These are phyloP conservation scores for Macroventuria anomochaeta DNA, from an alignment of 2,329 filamentous ascomycete species.

Conservation along the genomic window DNA sequence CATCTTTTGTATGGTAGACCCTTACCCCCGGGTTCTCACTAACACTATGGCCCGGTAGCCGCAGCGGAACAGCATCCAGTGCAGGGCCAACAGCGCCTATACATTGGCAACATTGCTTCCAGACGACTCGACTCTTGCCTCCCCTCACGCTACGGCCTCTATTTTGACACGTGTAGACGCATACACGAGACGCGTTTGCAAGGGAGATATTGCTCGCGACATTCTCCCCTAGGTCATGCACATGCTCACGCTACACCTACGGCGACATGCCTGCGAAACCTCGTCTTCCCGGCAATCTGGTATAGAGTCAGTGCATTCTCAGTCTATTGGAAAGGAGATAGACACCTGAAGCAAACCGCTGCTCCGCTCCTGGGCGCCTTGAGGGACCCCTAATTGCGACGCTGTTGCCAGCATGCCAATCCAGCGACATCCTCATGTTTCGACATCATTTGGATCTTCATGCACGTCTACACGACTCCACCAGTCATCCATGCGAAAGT, in stretches of 20 bases:
- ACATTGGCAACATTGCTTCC: neutral
- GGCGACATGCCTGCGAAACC: conserved; percentile 1
- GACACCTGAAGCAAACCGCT: conserved; percentile 17
- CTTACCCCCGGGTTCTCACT: conserved; percentile 12
- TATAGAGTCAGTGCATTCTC: conserved; percentile 13
- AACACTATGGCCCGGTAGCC: conserved; percentile 7
- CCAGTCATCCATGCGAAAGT: conserved; percentile 4
- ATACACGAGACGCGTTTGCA: conserved; percentile 11
- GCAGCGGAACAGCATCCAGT: conserved; percentile 13
- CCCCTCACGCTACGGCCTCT: conserved; percentile 1
- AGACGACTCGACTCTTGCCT: conserved; percentile 4
- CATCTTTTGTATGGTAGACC: conserved; percentile 10
- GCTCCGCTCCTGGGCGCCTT: conserved; percentile 14
- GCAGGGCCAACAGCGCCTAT: neutral
- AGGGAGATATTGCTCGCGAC: neutral
- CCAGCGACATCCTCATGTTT: conserved; percentile 7
- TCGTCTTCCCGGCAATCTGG: conserved; percentile 2
- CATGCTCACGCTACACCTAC: neutral
- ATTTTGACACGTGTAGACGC: neutral
- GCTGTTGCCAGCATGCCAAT: conserved; percentile 3
- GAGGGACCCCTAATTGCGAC: conserved; percentile 7
- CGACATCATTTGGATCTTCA: conserved; percentile 7
- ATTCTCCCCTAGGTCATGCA: neutral
- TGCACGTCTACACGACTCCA: conserved; percentile 8
- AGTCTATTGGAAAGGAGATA: conserved; percentile 19